phyloP scores from a whole-genome alignment of 768 basidiomycete genomes.

The Grammothele lineata region DNA sequence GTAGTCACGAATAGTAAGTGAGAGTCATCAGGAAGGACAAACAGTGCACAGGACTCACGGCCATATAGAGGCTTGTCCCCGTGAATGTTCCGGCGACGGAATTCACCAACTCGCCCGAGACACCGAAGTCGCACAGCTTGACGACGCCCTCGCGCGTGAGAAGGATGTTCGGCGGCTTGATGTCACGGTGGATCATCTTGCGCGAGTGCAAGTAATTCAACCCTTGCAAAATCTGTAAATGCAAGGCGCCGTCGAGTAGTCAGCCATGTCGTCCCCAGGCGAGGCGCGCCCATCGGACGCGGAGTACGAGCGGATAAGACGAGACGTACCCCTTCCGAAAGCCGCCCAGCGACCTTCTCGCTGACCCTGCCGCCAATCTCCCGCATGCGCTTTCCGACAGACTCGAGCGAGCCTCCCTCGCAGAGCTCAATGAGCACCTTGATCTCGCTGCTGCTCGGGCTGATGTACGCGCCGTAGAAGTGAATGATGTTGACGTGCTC shows the following conservation, averaged over 20 bases:
- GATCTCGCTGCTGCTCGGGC: slow-evolving; percentile 84
- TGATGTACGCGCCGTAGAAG: slow-evolving; percentile 91
- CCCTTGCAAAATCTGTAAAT: slow-evolving; percentile 75
- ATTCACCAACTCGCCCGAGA: slow-evolving; percentile 91
- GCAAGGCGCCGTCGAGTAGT: slow-evolving; percentile 6
- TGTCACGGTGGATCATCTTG: slow-evolving; percentile 93
- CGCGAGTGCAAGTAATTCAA: slow-evolving; percentile 87
- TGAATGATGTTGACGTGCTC: slow-evolving; percentile 83
- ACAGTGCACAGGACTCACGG: slow-evolving; percentile 53
- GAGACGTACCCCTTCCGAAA: slow-evolving; percentile 85
- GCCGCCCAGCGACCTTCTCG: slow-evolving; percentile 84
- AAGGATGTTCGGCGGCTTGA: slow-evolving; percentile 92
- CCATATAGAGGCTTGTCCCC: slow-evolving; percentile 98
- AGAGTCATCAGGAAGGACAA: background rate
- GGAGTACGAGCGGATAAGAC: too few species aligned
- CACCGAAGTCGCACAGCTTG: slow-evolving; percentile 94
- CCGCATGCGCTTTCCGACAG: slow-evolving; percentile 80
- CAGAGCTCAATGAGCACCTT: slow-evolving; percentile 92
- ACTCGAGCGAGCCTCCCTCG: slow-evolving; percentile 87
- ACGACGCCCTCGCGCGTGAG: slow-evolving; percentile 85
- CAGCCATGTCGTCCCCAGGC: too few species aligned
- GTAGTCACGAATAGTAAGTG: background rate
- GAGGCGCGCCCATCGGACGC: too few species aligned
- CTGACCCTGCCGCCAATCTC: slow-evolving; percentile 74
- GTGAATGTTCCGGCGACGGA: slow-evolving; percentile 94